Base-by-base conservation (phyloP, 768 basidiomycete genomes). In the Rhizopogon vulgaris region DNA sequence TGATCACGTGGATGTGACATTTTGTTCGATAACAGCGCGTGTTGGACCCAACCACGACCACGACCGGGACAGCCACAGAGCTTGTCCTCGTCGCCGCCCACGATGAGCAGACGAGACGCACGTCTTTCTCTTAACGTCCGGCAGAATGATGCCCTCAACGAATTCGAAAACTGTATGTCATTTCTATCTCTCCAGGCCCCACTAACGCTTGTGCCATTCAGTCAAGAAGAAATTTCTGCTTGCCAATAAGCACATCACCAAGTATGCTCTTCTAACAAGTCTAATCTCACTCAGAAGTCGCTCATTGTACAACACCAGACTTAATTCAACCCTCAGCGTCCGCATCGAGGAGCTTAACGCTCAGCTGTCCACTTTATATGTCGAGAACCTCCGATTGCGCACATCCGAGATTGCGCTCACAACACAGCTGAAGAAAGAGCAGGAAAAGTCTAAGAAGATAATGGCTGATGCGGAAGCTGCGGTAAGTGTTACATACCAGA, bases 211-310 rank as follows among this genome's bases (percentile, higher is more conserved):
- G 67, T 75, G 68, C 68, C 65, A 57, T 69, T 56, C 64, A 92
- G 90, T 91, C 76, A 91, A 91, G 83, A 90, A 89, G 83, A 91
- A 90, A 73, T 91, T 90, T 62, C 76, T 92, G 18, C 83, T 90
- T 54, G 88, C 89, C 52, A 92, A 92, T 72, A 91, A 90, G 70
- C 90, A 91, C 70, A 92, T 92, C 64, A 90, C 90, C 24, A 92
- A 91, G 89, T 90, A 59, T 37, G 78, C 66, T 34, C 14, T 10
- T 9, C 8, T 46, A 9, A 22, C 32, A 46, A 34, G 22, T 42
- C 15, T 14, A 27, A 51, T 49, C 48, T 45, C 48, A 22, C 39
- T n/a, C 41, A 46, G 38, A 46, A 48, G 15, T 47, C 34, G 34
- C 38, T 14, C 50, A 46, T 27, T 27, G 37, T 43, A 30, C 22